A percentile compares a stretch with the other conserved stretches of the same genome.
These are phyloP conservation scores for Leishmania martiniquensis DNA, from an alignment of 208 protist genomes.

Conservation along the genomic window DNA sequence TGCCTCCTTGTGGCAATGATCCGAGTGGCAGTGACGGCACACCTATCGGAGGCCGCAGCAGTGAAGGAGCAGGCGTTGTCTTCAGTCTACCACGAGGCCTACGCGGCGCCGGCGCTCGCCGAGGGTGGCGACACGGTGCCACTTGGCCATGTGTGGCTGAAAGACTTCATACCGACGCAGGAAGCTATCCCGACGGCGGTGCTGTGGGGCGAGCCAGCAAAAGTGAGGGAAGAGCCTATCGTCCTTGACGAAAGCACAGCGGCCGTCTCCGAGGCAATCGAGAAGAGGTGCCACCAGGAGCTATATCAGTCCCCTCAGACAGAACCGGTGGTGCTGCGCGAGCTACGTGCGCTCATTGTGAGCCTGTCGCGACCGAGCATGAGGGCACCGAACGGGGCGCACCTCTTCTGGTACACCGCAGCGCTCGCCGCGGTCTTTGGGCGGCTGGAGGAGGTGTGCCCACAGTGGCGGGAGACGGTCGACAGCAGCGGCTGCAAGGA, in stretches of 20 bases:
- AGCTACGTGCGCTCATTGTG: slow-evolving; percentile 55
- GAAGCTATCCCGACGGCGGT: slow-evolving; percentile 32
- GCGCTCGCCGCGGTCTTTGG: slow-evolving; percentile 32
- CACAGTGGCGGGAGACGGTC: slow-evolving; percentile 27
- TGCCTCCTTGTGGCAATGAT: slow-evolving; percentile 66
- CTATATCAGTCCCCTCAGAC: slow-evolving; percentile 52
- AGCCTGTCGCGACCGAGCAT: slow-evolving; percentile 21
- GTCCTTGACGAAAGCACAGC: slow-evolving; percentile 10
- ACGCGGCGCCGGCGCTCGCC: slow-evolving; percentile 67
- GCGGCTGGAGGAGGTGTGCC: slow-evolving; percentile 34
- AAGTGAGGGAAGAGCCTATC: background rate
- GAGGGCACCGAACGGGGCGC: background rate
- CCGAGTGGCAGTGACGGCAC: slow-evolving; percentile 23
- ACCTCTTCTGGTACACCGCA: slow-evolving; percentile 29
- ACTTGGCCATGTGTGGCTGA: slow-evolving; percentile 74
- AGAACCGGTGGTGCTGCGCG: slow-evolving; percentile 60
- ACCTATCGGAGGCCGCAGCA: background rate
- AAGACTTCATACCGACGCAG: slow-evolving; percentile 38
- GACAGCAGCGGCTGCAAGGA: slow-evolving; percentile 5
- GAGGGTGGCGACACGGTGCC: slow-evolving; percentile 76
- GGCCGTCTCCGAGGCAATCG: slow-evolving; percentile 19
- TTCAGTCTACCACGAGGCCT: slow-evolving; percentile 62
- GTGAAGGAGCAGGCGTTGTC: slow-evolving; percentile 34
- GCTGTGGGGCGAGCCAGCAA: slow-evolving; percentile 13
- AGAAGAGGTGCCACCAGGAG: slow-evolving; percentile 27